phyloP scores from a whole-genome alignment of 768 basidiomycete species.

The Lactarius pseudohatsudake region DNA sequence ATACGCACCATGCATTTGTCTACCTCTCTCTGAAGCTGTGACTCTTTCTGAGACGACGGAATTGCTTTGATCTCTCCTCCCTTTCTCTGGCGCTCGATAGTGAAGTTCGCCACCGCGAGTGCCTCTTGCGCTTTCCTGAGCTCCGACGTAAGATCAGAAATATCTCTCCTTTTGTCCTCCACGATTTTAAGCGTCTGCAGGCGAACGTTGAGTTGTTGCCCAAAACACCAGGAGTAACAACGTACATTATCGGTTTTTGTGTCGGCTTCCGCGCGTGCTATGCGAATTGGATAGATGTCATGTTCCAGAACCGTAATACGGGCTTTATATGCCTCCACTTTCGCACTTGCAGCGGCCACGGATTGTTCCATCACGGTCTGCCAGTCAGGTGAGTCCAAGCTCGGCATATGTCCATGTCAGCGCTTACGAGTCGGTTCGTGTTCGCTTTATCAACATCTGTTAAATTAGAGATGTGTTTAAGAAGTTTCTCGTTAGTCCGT shows the following conservation, averaged over 20 bases:
- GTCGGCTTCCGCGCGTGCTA: constrained; percentile 11
- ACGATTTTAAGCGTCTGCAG: constrained; percentile 5
- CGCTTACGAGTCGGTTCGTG: constrained; percentile 56
- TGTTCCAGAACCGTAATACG: not conserved
- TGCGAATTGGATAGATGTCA: constrained; percentile 12
- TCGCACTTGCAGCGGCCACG: constrained; percentile 3
- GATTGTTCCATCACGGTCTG: constrained; percentile 27
- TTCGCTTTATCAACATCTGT: constrained; percentile 64
- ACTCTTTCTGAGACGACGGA: constrained; percentile 35
- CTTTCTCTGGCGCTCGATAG: constrained; percentile 40
- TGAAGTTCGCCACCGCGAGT: constrained; percentile 10
- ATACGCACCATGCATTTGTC: constrained; percentile 58
- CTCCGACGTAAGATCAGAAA: constrained; percentile 2
- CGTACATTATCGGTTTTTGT: constrained; percentile 16
- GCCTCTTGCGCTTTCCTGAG: constrained; percentile 12
- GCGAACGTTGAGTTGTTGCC: not conserved
- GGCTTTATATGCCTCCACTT: constrained; percentile 11
- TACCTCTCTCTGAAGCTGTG: constrained; percentile 48
- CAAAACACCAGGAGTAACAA: not conserved
- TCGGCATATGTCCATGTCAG: not conserved
- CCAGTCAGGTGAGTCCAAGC: not conserved
- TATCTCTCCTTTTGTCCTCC: constrained; percentile 17
- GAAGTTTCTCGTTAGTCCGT: constrained; percentile 58
- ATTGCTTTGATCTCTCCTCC: constrained; percentile 41
- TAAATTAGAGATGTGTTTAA: constrained; percentile 63